Base-by-base conservation (phyloP, 169 alveolate species). In the Cryptosporidium canis region DNA sequence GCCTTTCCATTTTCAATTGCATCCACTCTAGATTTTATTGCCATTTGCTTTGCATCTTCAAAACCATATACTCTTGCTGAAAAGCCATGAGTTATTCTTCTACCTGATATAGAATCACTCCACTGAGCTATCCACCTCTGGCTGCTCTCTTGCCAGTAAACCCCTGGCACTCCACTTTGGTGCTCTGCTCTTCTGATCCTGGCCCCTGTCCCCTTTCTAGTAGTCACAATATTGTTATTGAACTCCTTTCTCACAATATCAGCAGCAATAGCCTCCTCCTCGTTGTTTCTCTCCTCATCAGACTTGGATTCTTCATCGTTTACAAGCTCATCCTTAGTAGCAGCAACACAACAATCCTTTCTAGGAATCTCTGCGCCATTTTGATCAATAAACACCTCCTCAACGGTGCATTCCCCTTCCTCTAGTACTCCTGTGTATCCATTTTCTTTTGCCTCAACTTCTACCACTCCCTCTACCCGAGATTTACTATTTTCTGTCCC, bases 101-200 rank as follows among this genome's bases (percentile, higher is more conserved):
- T 77, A n/a, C 87, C 87, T 27, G 87, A 41, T 24, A 61, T 56
- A 31, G 87, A 77, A 61, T 77, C 87, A 18, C 87, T 77, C 87
- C 87, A 77, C 33, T 77, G 87, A 14, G 87, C 87, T 33, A 77
- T 77, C 87, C 87, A 77, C 31, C 87, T 77, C 39, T 77, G 87
- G 27, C 87, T 77, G 16, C 87, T 77, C 41, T 77, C 87, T 24
- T 77, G 87, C 87, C 87, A 77, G 43, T 77, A 77, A 37, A 77
- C 87, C 37, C 87, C 87, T n/a, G 87, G 87, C 21, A 77, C 87
- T 35, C 87, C 87, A 27, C 87, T 77, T 44, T 77, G 87, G 24
- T 77, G 87, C 39, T 77, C 87, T 8, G 87, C 70, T 58, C 61
- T 77, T 61, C 87, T 77, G 18, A 66, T 14, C 39, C 87, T 77